A percentile compares a stretch with the other conserved stretches of the same genome.
Conservation (phyloP, 306 rosid genomes). For the Ziziphus jujuba region DNA sequence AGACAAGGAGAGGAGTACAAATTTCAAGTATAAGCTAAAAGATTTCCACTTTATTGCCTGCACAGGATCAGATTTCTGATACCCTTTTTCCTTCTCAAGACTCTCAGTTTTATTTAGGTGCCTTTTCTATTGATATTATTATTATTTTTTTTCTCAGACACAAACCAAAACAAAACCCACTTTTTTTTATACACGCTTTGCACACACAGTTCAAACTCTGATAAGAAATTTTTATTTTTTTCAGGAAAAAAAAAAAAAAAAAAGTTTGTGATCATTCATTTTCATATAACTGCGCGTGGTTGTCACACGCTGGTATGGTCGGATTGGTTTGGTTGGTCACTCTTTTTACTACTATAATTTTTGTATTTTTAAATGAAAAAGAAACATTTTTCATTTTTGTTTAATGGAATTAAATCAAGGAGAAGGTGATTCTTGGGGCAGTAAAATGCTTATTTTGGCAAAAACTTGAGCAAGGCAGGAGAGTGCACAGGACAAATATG, state of each 20-base stretch:
- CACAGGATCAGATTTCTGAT: constrained; percentile 25
- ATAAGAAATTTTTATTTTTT: not conserved
- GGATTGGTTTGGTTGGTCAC: not conserved
- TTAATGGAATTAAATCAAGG: too few relatives aligned
- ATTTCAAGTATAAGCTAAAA: constrained; percentile 22
- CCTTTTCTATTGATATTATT: not conserved
- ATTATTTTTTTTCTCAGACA: not conserved
- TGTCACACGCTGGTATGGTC: not conserved
- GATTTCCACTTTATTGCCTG: constrained; percentile 26
- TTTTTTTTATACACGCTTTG: not conserved
- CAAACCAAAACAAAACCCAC: constrained; percentile 14
- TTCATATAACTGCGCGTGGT: not conserved
- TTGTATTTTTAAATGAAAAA: too few relatives aligned
- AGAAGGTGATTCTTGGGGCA: too few relatives aligned
- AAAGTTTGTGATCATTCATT: too few relatives aligned
- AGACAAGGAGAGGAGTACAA: constrained; percentile 24
- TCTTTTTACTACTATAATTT: not conserved
- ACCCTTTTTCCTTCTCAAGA: constrained; percentile 3
- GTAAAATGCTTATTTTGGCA: too few relatives aligned
- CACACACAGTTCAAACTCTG: constrained; percentile 9
- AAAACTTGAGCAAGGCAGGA: too few relatives aligned
- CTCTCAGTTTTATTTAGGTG: not conserved
- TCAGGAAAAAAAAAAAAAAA: too few relatives aligned
- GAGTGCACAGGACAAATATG: not conserved
- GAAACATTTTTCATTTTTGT: too few relatives aligned